These are phyloP conservation scores for Pichia sp. DNA, from an alignment of 1,139 yeast species.

Conservation along the genomic window DNA sequence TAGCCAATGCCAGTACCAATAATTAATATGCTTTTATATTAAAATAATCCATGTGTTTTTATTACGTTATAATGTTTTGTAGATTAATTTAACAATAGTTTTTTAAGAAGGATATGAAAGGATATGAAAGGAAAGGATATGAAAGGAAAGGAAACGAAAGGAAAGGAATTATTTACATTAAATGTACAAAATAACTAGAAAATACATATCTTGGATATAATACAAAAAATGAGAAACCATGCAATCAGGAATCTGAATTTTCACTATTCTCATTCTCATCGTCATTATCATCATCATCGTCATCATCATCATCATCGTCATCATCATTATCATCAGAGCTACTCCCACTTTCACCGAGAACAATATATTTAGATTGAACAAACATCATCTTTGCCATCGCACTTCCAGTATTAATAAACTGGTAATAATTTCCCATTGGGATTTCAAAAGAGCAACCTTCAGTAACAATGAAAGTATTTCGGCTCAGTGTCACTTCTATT, in stretches of 20 bases:
- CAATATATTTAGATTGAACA: conserved; percentile 54
- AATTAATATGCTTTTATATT: too few relatives aligned
- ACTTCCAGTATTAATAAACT: conserved; percentile 54
- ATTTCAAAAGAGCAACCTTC: conserved; percentile 77
- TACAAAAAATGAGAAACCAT: too few relatives aligned
- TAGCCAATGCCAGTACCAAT: too few relatives aligned
- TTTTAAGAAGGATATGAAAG: too few relatives aligned
- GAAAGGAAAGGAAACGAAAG: too few relatives aligned
- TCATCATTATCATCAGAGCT: conserved; percentile 12
- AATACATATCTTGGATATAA: too few relatives aligned
- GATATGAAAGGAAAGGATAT: too few relatives aligned
- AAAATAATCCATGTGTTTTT: too few relatives aligned
- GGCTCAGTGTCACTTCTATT: conserved; percentile 61
- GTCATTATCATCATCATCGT: conserved; percentile 1
- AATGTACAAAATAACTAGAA: neutral
- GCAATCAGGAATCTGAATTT: too few relatives aligned
- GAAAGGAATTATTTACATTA: too few relatives aligned
- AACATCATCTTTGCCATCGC: conserved; percentile 62
- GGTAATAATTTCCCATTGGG: conserved; percentile 71
- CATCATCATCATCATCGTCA: conserved; percentile 17
- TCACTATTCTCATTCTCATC: conserved; percentile 19
- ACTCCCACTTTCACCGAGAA: conserved; percentile 22
- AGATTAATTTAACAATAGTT: too few relatives aligned
- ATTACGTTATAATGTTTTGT: too few relatives aligned
- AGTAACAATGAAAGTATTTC: conserved; percentile 53